Evolutionary conservation across 1,284 basidiomycete genomes (phyloP).

Genomic region (Tilletia walkeri): DNA sequence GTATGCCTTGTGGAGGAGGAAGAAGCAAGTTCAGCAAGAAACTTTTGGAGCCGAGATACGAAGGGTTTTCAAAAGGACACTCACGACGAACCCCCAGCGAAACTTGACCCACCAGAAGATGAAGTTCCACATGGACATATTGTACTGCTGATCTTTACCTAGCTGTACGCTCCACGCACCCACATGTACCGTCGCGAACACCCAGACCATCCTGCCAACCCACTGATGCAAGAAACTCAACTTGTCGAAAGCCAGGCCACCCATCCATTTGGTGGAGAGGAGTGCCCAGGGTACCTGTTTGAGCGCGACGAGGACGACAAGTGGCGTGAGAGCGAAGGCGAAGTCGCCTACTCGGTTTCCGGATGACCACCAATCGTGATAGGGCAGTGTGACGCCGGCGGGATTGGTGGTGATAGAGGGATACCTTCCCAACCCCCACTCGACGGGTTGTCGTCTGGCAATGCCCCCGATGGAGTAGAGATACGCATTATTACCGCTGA

Average conservation of each 20-base stretch:
- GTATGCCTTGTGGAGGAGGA: slow-evolving; percentile 64
- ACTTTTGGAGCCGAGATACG: not conserved
- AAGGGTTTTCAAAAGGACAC: slow-evolving; percentile 44
- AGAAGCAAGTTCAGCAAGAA: slow-evolving; percentile 18
- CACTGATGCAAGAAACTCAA: slow-evolving; percentile 71
- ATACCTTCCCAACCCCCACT: slow-evolving; percentile 47
- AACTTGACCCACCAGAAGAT: slow-evolving; percentile 72
- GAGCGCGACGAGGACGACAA: slow-evolving; percentile 73
- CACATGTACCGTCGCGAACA: slow-evolving; percentile 69
- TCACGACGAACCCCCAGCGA: slow-evolving; percentile 70
- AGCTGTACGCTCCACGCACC: slow-evolving; percentile 75
- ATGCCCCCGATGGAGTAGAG: slow-evolving; percentile 11
- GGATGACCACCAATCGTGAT: slow-evolving; percentile 74
- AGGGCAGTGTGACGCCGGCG: slow-evolving; percentile 65
- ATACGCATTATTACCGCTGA: not conserved
- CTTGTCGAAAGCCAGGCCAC: slow-evolving; percentile 74
- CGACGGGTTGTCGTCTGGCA: slow-evolving; percentile 29
- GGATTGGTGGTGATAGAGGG: slow-evolving; percentile 37
- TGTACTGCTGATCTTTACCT: slow-evolving; percentile 60
- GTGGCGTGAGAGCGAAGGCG: slow-evolving; percentile 73
- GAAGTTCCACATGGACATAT: slow-evolving; percentile 64
- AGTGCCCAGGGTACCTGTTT: slow-evolving; percentile 79
- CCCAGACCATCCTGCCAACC: slow-evolving; percentile 72
- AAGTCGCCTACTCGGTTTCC: slow-evolving; percentile 73
- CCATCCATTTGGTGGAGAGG: slow-evolving; percentile 69